Evolutionary conservation across 1,139 yeast genomes (phyloP), one percentile per base, ranked within the genome.

Genomic region (Kodamaea arcana): DNA sequence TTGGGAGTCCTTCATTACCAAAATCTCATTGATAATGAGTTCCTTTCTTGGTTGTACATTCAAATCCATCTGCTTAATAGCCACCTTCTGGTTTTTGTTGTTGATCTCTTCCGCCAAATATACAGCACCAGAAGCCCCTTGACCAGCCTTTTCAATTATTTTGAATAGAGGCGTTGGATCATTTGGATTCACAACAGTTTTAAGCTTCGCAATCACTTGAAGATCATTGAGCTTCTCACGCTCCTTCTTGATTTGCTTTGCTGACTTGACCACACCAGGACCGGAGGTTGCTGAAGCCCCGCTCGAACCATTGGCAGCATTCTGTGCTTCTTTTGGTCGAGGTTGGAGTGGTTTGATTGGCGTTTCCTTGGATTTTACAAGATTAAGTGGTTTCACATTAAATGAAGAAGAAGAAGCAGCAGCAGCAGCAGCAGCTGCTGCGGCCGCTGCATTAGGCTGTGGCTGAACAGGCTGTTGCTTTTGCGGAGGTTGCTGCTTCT

Each of bases 101-200:
- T 54, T 54, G 38, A 70, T 63, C 40, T 80, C 61, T 49, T 80
- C 78, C 0, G 97, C 98, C 36, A 92, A 73, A 53, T 86, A 94
- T 15, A 94, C 99, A 2, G 92, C 84, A 13, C 99, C 99, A 42
- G 92, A 80, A 1, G 98, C 99, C 51, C 99, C 99, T 64, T 94
- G 98, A n/a, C 99, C 99, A 3, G 97, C 95, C 54, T 88, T 88
- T 58, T 86, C 94, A 48, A 92, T 74, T 62, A 87, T 85, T 53
- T 83, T 84, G 63, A 87, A 94, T 39, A 80, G 72, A 23, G 88
- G 83, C 5, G 85, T 72, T 12, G 99, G 98, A 59, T 92, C 95
- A 31, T 78, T 73, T 44, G 75, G 76, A 44, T 83, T 80, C 3
- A 94, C 96, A 20, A 90, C 96, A 3, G 87, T 78, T 45, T 83